Percentiles rank a stretch among this genome's conserved stretches.
Evolutionary conservation across 805 yeast genomes (phyloP).

Genomic region (Cyberlindnera petersonii): DNA sequence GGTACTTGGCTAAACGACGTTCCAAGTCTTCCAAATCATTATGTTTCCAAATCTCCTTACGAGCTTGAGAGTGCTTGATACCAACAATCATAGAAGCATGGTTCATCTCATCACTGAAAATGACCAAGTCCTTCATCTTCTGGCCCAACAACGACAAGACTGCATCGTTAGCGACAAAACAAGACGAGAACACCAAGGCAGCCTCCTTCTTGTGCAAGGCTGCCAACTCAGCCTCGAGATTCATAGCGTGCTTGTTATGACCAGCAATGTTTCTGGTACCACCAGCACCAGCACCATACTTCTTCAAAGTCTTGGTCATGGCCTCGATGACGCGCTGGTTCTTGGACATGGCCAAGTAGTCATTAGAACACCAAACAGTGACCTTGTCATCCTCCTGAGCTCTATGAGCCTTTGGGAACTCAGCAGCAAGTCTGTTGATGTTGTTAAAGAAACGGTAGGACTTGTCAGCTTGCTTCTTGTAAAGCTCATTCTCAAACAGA

Average conservation of each 20-base stretch:
- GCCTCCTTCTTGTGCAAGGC: constrained; percentile 92
- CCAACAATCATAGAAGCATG: constrained; percentile 99
- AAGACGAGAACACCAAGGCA: constrained; percentile 90
- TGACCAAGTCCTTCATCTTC: constrained; percentile 82
- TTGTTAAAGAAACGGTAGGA: constrained; percentile 96
- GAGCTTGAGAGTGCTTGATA: constrained; percentile 82
- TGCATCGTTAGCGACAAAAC: constrained; percentile 97
- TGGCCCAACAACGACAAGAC: constrained; percentile 87
- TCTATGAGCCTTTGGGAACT: constrained; percentile 91
- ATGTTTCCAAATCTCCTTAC: constrained; percentile 88
- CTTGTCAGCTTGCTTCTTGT: constrained; percentile 76
- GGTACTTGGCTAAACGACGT: constrained; percentile 68
- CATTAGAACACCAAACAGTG: constrained; percentile 99
- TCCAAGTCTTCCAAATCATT: constrained; percentile 86
- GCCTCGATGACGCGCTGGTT: constrained; percentile 66
- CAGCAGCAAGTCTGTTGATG: constrained; percentile 90
- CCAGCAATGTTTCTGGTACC: constrained; percentile 99
- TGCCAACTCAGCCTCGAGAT: constrained; percentile 82
- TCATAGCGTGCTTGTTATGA: constrained; percentile 86
- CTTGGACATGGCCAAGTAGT: constrained; percentile 92
- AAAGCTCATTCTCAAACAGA: constrained; percentile 60
- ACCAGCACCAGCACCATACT: constrained; percentile 98
- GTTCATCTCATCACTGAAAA: constrained; percentile 87
- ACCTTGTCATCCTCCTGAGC: constrained; percentile 73
- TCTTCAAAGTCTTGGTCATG: constrained; percentile 76